Percentiles rank a stretch among this genome's conserved stretches.
phyloP scores from a whole-genome alignment of 108 stramenopile species.

The Parietichytrium sp. region DNA sequence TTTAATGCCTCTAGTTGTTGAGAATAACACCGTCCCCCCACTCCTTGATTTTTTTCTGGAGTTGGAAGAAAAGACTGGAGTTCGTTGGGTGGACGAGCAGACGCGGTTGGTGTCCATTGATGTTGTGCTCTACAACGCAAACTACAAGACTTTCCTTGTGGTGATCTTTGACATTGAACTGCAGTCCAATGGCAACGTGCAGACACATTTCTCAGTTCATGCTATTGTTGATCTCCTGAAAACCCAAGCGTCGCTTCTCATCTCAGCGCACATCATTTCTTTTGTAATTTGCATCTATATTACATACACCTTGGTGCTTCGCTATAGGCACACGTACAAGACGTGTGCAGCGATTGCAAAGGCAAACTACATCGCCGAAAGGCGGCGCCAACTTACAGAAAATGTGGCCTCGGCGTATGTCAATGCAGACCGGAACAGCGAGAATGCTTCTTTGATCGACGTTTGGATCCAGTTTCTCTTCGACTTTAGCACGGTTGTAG shows the following conservation, averaged over 20 bases:
- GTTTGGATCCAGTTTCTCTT: too few species aligned
- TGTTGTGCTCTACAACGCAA: background rate
- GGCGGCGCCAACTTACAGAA: too few species aligned
- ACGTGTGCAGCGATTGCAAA: too few species aligned
- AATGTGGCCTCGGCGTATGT: too few species aligned
- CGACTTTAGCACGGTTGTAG: too few species aligned
- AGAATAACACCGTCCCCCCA: too few species aligned
- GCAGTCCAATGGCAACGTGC: background rate
- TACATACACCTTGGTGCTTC: background rate
- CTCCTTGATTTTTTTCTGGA: background rate
- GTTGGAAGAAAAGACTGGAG: too few species aligned
- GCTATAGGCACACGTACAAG: background rate
- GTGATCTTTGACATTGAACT: background rate
- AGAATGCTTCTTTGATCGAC: too few species aligned
- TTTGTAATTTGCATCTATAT: background rate
- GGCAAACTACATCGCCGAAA: too few species aligned
- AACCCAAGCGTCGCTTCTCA: background rate
- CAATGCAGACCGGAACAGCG: too few species aligned
- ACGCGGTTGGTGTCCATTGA: background rate
- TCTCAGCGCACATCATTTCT: background rate
- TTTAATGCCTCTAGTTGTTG: background rate
- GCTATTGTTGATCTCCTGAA: background rate
- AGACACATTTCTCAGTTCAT: background rate
- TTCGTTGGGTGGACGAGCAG: constrained; percentile 2
- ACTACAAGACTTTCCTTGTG: background rate